phyloP scores from a whole-genome alignment of 2,329 filamentous ascomycete genomes.

The Claviceps monticola region DNA sequence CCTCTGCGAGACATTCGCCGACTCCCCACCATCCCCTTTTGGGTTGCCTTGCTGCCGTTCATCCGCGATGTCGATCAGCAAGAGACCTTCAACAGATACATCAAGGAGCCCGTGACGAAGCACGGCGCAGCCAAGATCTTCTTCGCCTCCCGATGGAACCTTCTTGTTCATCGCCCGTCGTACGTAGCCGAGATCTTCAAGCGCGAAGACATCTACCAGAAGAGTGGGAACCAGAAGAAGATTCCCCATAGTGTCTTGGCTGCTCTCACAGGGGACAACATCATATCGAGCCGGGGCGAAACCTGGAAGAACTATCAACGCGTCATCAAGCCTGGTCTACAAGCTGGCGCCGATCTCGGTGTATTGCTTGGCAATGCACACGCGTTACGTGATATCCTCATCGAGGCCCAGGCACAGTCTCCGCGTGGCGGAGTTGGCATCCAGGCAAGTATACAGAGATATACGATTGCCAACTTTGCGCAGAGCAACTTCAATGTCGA shows the following conservation, averaged over 20 bases:
- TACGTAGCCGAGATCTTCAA: conserved; percentile 27
- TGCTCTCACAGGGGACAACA: conserved; percentile 24
- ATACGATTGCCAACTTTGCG: conserved; percentile 22
- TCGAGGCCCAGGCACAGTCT: conserved; percentile 13
- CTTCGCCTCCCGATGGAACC: conserved; percentile 34
- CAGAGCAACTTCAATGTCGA: conserved; percentile 17
- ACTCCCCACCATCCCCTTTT: conserved; percentile 30
- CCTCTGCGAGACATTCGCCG: conserved; percentile 18
- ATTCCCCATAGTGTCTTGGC: conserved; percentile 25
- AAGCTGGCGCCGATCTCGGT: conserved; percentile 12
- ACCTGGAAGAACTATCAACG: conserved; percentile 21
- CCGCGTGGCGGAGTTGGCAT: conserved; percentile 13
- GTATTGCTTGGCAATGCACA: conserved; percentile 13
- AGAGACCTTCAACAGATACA: conserved; percentile 24
- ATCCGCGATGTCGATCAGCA: conserved; percentile 29
- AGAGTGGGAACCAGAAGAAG: conserved; percentile 27
- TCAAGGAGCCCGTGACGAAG: conserved; percentile 22
- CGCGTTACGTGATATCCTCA: conserved; percentile 15
- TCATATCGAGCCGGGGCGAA: conserved; percentile 24
- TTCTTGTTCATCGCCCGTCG: conserved; percentile 29
- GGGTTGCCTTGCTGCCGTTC: conserved; percentile 27
- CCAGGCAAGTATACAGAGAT: conserved; percentile 20
- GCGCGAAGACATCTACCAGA: conserved; percentile 19
- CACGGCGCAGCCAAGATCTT: conserved; percentile 34
- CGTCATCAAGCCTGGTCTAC: conserved; percentile 23